Conservation (phyloP, 2,329 filamentous ascomycete genomes). For the Stagonosporopsis chrysanthemi region DNA sequence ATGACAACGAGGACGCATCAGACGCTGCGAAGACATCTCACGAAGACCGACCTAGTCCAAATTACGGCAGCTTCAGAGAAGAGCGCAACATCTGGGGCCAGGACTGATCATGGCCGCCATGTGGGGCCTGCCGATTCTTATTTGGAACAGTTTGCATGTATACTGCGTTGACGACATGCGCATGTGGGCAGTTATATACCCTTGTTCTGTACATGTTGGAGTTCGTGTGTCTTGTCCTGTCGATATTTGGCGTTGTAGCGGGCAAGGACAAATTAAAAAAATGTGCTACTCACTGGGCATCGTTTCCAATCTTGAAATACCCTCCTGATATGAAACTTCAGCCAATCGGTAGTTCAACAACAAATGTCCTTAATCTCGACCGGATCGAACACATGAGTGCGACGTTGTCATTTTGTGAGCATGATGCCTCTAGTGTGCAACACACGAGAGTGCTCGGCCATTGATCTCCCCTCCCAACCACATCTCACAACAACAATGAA, state of each 20-base stretch:
- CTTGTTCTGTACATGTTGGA: conserved; percentile 14
- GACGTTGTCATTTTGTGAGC: too few relatives aligned
- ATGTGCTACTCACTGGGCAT: neutral
- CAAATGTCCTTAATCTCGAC: too few relatives aligned
- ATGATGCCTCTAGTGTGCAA: too few relatives aligned
- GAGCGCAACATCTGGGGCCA: conserved; percentile 52
- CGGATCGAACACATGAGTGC: too few relatives aligned
- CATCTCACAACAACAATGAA: too few relatives aligned
- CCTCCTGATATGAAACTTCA: too few relatives aligned
- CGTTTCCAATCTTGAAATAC: neutral
- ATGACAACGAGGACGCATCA: conserved; percentile 30
- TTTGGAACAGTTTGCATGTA: conserved; percentile 8
- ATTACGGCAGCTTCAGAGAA: conserved; percentile 54
- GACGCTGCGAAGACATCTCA: conserved; percentile 15
- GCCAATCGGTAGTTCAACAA: too few relatives aligned
- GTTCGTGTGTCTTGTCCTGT: conserved; percentile 6
- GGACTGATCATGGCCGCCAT: conserved; percentile 12
- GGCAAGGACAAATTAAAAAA: neutral
- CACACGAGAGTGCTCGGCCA: too few relatives aligned
- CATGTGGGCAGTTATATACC: conserved; percentile 16
- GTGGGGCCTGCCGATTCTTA: neutral
- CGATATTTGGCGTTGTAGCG: neutral
- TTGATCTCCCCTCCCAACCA: too few relatives aligned
- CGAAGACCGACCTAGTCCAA: conserved; percentile 38
- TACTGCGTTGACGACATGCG: neutral